Evolutionary conservation across 495 filamentous ascomycete species (phyloP).

Genomic region (Podospora bellae-mahoneyi): DNA sequence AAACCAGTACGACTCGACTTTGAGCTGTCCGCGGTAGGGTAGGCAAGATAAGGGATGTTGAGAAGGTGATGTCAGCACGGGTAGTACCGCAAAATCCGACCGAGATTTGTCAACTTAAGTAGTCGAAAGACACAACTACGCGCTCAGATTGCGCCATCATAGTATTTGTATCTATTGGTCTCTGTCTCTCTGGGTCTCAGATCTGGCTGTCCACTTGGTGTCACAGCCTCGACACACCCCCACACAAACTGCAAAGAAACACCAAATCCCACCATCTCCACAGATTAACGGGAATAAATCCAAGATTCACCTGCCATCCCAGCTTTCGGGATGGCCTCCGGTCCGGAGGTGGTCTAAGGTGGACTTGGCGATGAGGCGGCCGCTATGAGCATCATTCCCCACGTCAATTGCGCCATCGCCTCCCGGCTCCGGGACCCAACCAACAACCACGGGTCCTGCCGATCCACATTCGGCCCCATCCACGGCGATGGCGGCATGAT

Average conservation of each 20-base stretch:
- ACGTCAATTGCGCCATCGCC: constrained; percentile 27
- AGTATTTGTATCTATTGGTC: constrained; percentile 15
- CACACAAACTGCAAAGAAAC: constrained; percentile 7
- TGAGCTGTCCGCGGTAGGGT: neutral
- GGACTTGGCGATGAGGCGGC: neutral
- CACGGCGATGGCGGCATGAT: neutral
- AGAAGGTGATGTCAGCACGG: neutral
- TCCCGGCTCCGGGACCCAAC: constrained; percentile 1
- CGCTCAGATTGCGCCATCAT: constrained; percentile 27
- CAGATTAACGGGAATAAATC: constrained; percentile 10
- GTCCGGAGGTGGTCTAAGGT: constrained; percentile 8
- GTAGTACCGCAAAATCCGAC: neutral
- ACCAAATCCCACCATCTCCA: neutral
- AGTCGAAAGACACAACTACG: constrained; percentile 15
- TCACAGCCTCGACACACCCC: constrained; percentile 7
- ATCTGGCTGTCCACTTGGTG: neutral
- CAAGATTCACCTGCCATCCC: neutral
- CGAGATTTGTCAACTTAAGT: neutral
- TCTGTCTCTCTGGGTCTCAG: neutral
- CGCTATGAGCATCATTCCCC: constrained; percentile 20
- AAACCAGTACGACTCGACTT: neutral
- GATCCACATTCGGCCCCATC: neutral
- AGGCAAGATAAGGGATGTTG: constrained; percentile 8
- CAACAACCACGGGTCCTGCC: constrained; percentile 3
- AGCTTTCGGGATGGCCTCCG: neutral